A percentile compares a stretch with the other conserved stretches of the same genome.
phyloP scores from a whole-genome alignment of 1,284 basidiomycete genomes.

The Chalciporus sp. region DNA sequence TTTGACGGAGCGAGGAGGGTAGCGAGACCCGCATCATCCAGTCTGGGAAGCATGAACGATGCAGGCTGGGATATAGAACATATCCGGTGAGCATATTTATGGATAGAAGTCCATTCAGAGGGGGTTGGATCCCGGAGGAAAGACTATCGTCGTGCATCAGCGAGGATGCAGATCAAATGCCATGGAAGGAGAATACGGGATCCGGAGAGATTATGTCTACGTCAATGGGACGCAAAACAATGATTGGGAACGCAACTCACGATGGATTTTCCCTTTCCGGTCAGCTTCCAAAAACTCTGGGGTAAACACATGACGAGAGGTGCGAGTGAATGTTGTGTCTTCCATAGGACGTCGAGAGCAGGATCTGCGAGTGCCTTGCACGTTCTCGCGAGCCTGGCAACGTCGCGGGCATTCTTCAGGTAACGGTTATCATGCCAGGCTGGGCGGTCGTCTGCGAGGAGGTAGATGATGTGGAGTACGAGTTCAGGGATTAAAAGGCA shows the following conservation, averaged over 20 bases:
- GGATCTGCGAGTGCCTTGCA: slow-evolving; percentile 33
- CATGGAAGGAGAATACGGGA: no score
- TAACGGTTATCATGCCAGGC: slow-evolving; percentile 21
- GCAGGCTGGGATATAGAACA: slow-evolving; percentile 25
- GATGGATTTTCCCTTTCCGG: slow-evolving; percentile 20
- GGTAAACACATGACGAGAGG: slow-evolving; percentile 35
- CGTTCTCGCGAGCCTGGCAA: slow-evolving; percentile 31
- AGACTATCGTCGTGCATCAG: slow-evolving; percentile 14
- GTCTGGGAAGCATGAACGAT: slow-evolving; percentile 21
- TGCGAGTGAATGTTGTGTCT: slow-evolving; percentile 31
- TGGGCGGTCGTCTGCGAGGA: slow-evolving; percentile 27
- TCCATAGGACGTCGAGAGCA: slow-evolving; percentile 34
- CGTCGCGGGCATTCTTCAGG: slow-evolving; percentile 23
- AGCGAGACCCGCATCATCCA: slow-evolving; percentile 26
- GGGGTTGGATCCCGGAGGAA: slow-evolving; percentile 22
- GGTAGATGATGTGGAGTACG: slow-evolving; percentile 24
- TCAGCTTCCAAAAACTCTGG: slow-evolving; percentile 25
- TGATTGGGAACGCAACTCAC: slow-evolving; percentile 19
- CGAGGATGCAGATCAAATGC: neutral
- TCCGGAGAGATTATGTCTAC: neutral
- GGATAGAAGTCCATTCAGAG: slow-evolving; percentile 26
- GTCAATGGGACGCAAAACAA: slow-evolving; percentile 5
- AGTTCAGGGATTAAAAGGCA: slow-evolving; percentile 33
- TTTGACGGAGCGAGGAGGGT: slow-evolving; percentile 22
- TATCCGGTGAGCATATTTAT: slow-evolving; percentile 31